Evolutionary conservation across 2,329 filamentous ascomycete genomes (phyloP), one percentile per base, ranked within the genome.

Genomic region (Fusarium lyarnte): DNA sequence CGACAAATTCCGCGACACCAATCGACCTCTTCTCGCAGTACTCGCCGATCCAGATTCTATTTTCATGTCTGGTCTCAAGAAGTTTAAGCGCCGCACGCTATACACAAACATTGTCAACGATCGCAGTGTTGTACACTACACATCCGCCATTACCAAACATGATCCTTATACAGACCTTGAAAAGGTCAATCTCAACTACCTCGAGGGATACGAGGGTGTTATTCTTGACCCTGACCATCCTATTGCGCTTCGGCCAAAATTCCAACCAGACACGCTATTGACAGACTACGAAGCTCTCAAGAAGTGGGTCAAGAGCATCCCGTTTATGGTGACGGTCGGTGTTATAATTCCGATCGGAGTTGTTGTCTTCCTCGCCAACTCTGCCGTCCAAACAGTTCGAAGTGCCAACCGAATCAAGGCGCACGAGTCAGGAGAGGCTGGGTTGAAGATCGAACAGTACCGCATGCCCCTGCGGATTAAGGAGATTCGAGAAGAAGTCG

Each of bases 31-130:
- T 14, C 87, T 98, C 25, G 88, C 92, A 53, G 87, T 98, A 14
- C 86, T 98, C 35, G 93, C 95, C 10, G 95, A 97, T 73, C 91
- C 92, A 1, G 88, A 92, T 54, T 95, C 93, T 69, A 93, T 97
- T 74, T 98, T 98, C 83, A 92, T 97, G 76, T 89, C 89, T 36
- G 95, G 91, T 0, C 85, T 98, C 49, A 87, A 89, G 68, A 88
- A 86, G 74, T 98, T 98, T 84, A 89, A 91, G 79, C 87, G 93
- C 60, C 91, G 91, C 65, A 92, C 90, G 8, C 84, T 97, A 3
- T 98, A 98, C 80, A 87, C 92, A 45, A 98, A 98, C 79, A 91
- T 97, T 51, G 84, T 93, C 78, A 97, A 98, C 81, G 95, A 98
- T 82, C 87, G 91, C 60, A 93, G 89, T 47, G 93, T 94, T 8